Evolutionary conservation across 2,329 filamentous ascomycete genomes (phyloP), one percentile per base, ranked within the genome.

Genomic region (Cordyceps cateniannulata): DNA sequence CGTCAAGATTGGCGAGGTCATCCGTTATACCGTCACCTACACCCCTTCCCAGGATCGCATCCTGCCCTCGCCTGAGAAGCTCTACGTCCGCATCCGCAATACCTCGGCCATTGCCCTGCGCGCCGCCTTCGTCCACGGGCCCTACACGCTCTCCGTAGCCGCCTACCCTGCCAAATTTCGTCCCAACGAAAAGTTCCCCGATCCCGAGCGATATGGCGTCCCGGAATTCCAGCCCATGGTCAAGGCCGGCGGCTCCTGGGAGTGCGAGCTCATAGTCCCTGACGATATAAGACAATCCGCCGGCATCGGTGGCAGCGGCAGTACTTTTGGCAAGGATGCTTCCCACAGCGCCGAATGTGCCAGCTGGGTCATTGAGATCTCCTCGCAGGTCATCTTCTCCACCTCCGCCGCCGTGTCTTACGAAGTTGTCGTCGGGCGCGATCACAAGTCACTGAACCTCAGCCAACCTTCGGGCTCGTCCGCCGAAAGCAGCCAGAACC

Each of bases 221-320:
- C 95, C 95, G 18, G 90, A 96, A 68, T 99, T 95, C 69, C 95
- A 99, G 75, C 93, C 95, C 51, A 93, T 96, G 79, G 83, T 99
- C 70, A 98, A 98, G 79, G 93, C 95, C 9, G 95, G 93, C 32
- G 93, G 91, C 7, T 86, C 83, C 50, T 99, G 93, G 89, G 85
- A 86, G 67, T 89, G 91, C 62, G 85, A 87, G 69, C 82, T 99
- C 65, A 80, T 85, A 5, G 87, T 99, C 0, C 93, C 93, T 0
- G 88, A 93, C 59, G 79, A 87, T 64, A 88, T 95, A 62, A 82
- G 90, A 52, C 84, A 88, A 70, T 83, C 77, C 20, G 88, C 87
- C 58, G 79, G 79, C 55, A 74, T 73, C 40, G 76, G 79, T 44
- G 67, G 73, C 55, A 70, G 75, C 62, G 76, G 77, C 18, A 72